These are phyloP conservation scores for Macrophomina tecta DNA, from an alignment of 2,329 filamentous ascomycete species.

Conservation along the genomic window DNA sequence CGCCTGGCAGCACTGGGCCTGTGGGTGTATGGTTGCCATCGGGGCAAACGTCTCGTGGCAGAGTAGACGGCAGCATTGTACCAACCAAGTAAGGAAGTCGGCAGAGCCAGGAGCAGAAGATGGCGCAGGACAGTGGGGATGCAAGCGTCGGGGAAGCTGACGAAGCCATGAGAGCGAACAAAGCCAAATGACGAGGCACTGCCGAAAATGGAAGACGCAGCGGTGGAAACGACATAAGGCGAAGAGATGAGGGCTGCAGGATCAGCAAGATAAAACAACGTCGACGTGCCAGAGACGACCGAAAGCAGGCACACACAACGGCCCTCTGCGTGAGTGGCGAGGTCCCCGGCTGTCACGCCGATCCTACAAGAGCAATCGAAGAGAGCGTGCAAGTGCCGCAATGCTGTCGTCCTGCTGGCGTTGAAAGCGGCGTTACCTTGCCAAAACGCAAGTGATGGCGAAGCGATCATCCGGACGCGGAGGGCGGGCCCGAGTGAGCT, in stretches of 20 bases:
- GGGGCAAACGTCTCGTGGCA: conserved; percentile 18
- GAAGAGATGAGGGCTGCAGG: background rate
- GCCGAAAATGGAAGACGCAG: no score
- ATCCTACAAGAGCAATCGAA: background rate
- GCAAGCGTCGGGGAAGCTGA: background rate
- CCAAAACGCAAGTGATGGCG: no score
- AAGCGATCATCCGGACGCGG: no score
- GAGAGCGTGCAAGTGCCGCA: background rate
- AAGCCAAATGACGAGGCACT: background rate
- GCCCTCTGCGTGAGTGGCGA: conserved; percentile 2
- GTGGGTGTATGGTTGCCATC: no score
- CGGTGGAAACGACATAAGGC: background rate
- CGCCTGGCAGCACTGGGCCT: no score
- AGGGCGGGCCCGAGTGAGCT: no score
- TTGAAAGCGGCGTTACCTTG: no score
- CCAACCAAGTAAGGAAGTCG: conserved; percentile 10
- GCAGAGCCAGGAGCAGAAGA: background rate
- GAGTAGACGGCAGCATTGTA: conserved; percentile 4
- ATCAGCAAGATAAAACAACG: no score
- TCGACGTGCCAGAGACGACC: background rate
- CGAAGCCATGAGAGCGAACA: background rate
- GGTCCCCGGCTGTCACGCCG: background rate
- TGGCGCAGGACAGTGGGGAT: background rate
- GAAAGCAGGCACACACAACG: conserved; percentile 5
- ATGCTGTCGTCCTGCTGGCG: no score